phyloP scores from a whole-genome alignment of 2,329 filamentous ascomycete genomes.

The Calonectria henricotiae region DNA sequence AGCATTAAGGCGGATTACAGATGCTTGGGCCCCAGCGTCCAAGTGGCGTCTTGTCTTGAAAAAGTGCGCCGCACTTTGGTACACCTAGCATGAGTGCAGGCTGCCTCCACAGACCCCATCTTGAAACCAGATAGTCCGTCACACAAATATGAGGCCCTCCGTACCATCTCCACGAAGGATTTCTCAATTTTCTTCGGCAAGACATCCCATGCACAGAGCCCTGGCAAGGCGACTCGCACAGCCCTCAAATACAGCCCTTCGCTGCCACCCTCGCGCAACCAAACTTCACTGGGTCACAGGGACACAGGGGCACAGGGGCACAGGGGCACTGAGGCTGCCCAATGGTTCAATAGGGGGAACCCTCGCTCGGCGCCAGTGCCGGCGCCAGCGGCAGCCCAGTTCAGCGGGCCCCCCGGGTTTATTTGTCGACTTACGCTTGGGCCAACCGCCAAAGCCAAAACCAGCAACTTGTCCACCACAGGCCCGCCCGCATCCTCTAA shows the following conservation, averaged over 20 bases:
- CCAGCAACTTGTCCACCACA: conserved; percentile 52
- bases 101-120: conserved; percentile 4
- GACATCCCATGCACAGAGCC: neutral
- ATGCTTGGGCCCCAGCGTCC: conserved; percentile 18
- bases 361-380: conserved; percentile 4
- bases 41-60: conserved; percentile 28
- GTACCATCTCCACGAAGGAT: neutral
- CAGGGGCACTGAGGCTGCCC: neutral
- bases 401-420: conserved; percentile 40
- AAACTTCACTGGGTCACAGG: conserved; percentile 25
- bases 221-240: conserved; percentile 28
- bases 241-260: neutral
- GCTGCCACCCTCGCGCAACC: neutral
- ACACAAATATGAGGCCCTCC: conserved; percentile 9
- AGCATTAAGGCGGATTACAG: neutral
- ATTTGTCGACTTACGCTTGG: conserved; percentile 53
- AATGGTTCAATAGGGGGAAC: conserved; percentile 16
- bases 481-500: conserved; percentile 45
- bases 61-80: conserved; percentile 2
- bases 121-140: conserved; percentile 7
- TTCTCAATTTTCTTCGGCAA: conserved; percentile 1
- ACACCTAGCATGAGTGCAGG: conserved; percentile 10
- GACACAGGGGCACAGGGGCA: neutral
- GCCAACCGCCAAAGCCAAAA: conserved; percentile 50
- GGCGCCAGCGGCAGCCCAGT: conserved; percentile 16